Base-by-base conservation (phyloP, 441 rosid species). In the Biscutella laevigata region DNA sequence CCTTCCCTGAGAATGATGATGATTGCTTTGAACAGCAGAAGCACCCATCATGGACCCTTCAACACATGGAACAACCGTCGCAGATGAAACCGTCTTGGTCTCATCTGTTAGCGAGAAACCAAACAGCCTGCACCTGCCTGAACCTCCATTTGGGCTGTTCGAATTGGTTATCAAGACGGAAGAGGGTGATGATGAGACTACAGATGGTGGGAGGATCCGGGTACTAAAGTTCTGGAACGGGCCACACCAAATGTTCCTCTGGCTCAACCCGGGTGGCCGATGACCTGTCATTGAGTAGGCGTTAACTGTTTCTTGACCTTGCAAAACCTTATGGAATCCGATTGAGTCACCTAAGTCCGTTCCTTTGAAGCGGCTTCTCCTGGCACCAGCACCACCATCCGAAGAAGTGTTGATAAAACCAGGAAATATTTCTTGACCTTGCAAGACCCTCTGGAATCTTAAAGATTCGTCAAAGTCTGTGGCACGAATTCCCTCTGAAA, bases 381-480 rank as follows among this genome's bases (percentile, higher is more conserved):
- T 53, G 2, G 57, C 82, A 68, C 62, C 42, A 54, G 77, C 83
- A 49, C 65, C 72, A 69, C 68, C 71, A 51, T 83, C 78, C 38
- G 68, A 77, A 57, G 47, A 75, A 53, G 76, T 32, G 62, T 71
- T 76, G 62, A 41, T 61, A 51, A 81, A 79, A 76, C 89, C 80
- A 29, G 47, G 67, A 51, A 71, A 69, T 59, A 74, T 88, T 91
- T 91, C 98, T 91, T 91, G 98, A 91, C 98, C 98, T 91, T 88
- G 98, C 98, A 91, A 91, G 96, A 88, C 95, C 94, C 87, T 85
- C 75, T 77, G 98, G 89, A 88, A 83, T 74, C 96, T 72, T 29
- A 66, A 53, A 62, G 98, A 77, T 75, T 85, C 98, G 81, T 80
- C 81, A 62, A 77, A 85, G 96, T 83, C 95, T 29, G 87, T 48